Base-by-base conservation (phyloP, 805 yeast genomes). In the Nakazawaea wickerhamii region DNA sequence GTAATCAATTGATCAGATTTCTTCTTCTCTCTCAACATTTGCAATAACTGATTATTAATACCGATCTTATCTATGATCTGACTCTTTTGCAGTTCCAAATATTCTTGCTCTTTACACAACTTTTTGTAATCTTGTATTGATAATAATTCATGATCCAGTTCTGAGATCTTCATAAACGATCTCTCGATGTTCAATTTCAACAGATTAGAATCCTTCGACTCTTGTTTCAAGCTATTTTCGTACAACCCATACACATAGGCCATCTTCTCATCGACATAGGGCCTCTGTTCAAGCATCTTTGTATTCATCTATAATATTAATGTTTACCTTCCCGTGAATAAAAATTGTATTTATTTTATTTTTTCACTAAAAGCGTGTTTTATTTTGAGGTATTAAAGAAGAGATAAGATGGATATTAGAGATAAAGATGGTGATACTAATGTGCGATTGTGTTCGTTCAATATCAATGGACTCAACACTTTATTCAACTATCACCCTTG, bases 401-500 rank as follows among this genome's bases (percentile, higher is more conserved):
- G 18, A 14, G n/a, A 25, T 25, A 15, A 28, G 6, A 28, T 28
- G 31, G 11, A 11, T 10, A 28, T 28, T n/a, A 28, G 15, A 11
- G 22, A 14, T 9, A 25, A 23, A 20, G 35, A 20, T 9, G 23
- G 17, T 13, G 26, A 14, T 9, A 8, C 17, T 14, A 10, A 14
- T 19, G 23, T 42, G 3, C 25, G 46, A 9, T 19, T 43, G 15
- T 43, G 43, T 14, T 38, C 93, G 0, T 91, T 88, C 70, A 91
- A 89, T 59, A 84, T 88, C 36, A 91, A 89, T 54, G 96, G 96
- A 0, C 60, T 79, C 40, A 77, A 87, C 40, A 89, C 96, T 0
- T 64, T 91, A 22, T 77, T 82, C 57, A 82, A 85, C 52, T 87
- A 86, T 57, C 76, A 80, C 47, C 97, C 97, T 1, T 91, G 96